Conservation (phyloP, 257 asterid species). For the Paraleonurus japonicus region DNA sequence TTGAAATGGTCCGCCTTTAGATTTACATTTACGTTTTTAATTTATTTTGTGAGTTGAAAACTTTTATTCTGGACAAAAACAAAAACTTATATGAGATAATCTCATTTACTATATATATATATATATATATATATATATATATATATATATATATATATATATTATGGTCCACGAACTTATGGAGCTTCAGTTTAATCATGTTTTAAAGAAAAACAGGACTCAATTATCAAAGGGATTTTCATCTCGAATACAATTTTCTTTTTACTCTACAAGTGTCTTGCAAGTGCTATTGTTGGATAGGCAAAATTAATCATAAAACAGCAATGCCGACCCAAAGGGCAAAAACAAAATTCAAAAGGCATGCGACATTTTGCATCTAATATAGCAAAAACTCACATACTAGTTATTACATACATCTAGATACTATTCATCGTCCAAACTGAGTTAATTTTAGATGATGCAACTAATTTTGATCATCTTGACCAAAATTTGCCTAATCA, state of each 20-base stretch:
- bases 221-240: no score
- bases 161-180: no score
- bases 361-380: neutral
- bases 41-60: neutral
- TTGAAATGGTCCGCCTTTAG: neutral
- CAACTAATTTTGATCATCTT: neutral
- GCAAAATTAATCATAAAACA: neutral
- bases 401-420: neutral
- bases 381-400: neutral
- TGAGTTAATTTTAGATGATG: neutral
- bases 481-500: neutral
- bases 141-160: no score
- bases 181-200: no score
- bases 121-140: no score
- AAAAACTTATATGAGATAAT: no score
- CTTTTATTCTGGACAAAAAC: neutral
- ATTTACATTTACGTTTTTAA: neutral
- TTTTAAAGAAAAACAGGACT: no score
- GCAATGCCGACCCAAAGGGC: neutral
- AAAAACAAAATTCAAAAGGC: neutral
- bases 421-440: no score
- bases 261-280: neutral
- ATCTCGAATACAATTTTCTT: neutral
- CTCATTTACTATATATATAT: no score
- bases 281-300: neutral